A percentile compares a stretch with the other conserved stretches of the same genome.
Conservation (phyloP, 495 filamentous ascomycete genomes). For the Coniosporium apollinis region DNA sequence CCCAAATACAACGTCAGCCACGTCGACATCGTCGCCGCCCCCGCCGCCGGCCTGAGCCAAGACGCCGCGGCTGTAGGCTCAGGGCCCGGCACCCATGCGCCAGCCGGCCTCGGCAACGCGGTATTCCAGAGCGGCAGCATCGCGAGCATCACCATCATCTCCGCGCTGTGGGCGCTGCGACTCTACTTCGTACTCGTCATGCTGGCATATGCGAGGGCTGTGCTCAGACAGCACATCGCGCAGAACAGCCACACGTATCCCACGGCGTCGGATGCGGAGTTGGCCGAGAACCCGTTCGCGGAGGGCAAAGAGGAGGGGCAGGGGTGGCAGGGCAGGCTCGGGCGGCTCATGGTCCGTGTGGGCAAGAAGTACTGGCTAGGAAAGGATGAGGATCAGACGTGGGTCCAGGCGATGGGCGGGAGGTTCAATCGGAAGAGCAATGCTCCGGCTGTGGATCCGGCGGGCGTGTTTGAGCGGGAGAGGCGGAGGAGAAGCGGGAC, state of each 20-base stretch:
- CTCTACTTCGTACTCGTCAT: conserved; percentile 66
- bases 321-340: conserved; percentile 61
- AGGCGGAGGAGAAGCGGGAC: conserved; percentile 51
- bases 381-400: conserved; percentile 31
- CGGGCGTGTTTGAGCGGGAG: conserved; percentile 46
- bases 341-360: conserved; percentile 52
- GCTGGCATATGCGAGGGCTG: conserved; percentile 58
- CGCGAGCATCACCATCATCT: conserved; percentile 57
- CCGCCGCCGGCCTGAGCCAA: conserved; percentile 23
- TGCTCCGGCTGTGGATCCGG: conserved; percentile 7
- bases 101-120: conserved; percentile 27
- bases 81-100: conserved; percentile 19
- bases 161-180: conserved; percentile 50
- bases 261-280: conserved; percentile 28
- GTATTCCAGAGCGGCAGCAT: conserved; percentile 53
- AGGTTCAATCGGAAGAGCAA: conserved; percentile 30
- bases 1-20: conserved; percentile 43
- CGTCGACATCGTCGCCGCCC: conserved; percentile 32
- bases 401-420: conserved; percentile 40
- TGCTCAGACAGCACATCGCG: conserved; percentile 39
- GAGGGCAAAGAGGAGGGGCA: conserved; percentile 47
- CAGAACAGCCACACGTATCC: conserved; percentile 9
- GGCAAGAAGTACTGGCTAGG: conserved; percentile 66
- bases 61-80: conserved; percentile 36
- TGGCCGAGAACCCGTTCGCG: conserved; percentile 55